Percentiles rank a stretch among this genome's conserved stretches.
Evolutionary conservation across 257 asterid genomes (phyloP).

Genomic region (Verbascum thapsus): DNA sequence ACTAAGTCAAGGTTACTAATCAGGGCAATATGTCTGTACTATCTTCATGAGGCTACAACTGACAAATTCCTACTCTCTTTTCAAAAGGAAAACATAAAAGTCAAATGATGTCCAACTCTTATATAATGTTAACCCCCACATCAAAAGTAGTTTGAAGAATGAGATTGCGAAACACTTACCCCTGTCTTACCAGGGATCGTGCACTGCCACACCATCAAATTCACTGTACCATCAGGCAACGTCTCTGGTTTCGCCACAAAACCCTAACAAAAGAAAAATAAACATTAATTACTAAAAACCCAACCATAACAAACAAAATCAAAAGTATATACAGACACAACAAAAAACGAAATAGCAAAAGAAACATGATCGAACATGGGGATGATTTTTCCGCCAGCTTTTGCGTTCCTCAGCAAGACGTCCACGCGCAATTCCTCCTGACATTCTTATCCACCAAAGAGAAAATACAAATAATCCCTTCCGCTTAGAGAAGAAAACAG

Average conservation of each 20-base stretch:
- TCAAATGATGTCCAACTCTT: not conserved
- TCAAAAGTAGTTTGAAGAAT: not conserved
- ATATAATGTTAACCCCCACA: not conserved
- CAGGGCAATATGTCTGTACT: no score
- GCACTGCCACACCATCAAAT: slow-evolving; percentile 76
- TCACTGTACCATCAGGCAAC: slow-evolving; percentile 57
- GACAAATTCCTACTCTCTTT: no score
- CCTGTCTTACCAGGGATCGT: slow-evolving; percentile 67
- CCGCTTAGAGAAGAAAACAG: no score
- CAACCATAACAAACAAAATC: slow-evolving; percentile 10
- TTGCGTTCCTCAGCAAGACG: slow-evolving; percentile 87
- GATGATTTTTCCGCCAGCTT: slow-evolving; percentile 90
- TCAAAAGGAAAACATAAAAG: no score
- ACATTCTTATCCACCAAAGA: slow-evolving; percentile 32
- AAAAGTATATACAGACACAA: no score
- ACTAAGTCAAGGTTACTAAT: no score
- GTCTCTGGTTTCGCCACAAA: slow-evolving; percentile 75
- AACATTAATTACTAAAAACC: not conserved
- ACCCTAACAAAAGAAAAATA: slow-evolving; percentile 39
- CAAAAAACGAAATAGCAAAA: no score
- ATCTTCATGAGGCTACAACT: no score
- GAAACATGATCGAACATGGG: slow-evolving; percentile 57
- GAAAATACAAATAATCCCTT: no score
- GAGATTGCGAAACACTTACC: slow-evolving; percentile 40
- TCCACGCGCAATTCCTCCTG: slow-evolving; percentile 75